A percentile compares a stretch with the other conserved stretches of the same genome.
Evolutionary conservation across 176 grass and related monocot species (phyloP).

Genomic region (Eragrostis nindensis): DNA sequence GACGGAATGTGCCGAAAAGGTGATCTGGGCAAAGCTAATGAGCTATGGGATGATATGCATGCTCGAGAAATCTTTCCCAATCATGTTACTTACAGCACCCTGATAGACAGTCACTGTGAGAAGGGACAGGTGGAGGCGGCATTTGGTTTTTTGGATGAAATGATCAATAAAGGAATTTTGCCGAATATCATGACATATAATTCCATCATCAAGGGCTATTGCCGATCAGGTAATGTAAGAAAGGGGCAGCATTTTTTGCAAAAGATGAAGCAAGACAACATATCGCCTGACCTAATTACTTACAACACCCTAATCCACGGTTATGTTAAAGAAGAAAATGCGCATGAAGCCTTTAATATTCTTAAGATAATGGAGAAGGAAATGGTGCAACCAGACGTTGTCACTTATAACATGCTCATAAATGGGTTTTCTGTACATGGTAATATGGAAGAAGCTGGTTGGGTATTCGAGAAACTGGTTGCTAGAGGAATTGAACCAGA

Average conservation of each 20-base stretch:
- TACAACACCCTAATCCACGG: constrained; percentile 90
- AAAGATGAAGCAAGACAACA: constrained; percentile 58
- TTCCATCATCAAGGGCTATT: constrained; percentile 88
- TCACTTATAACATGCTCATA: constrained; percentile 86
- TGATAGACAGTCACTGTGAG: constrained; percentile 79
- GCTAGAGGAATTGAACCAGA: constrained; percentile 65
- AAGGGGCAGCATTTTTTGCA: constrained; percentile 74
- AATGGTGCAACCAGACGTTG: constrained; percentile 68
- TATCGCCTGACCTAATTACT: constrained; percentile 72
- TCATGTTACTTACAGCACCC: constrained; percentile 78
- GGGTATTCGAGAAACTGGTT: constrained; percentile 78
- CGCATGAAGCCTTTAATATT: constrained; percentile 70
- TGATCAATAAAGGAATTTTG: constrained; percentile 63
- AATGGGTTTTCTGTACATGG: constrained; percentile 72
- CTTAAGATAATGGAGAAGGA: constrained; percentile 76
- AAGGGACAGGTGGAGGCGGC: constrained; percentile 69
- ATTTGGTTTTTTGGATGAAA: constrained; percentile 73
- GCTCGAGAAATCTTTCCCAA: constrained; percentile 68
- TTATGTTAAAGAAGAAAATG: constrained; percentile 84
- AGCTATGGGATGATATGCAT: constrained; percentile 89
- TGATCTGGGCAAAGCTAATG: constrained; percentile 78
- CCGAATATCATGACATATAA: constrained; percentile 90
- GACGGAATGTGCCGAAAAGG: constrained; percentile 89
- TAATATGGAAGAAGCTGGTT: constrained; percentile 66
- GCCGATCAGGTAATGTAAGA: constrained; percentile 56